These are phyloP conservation scores for Leishmania tarentolae DNA, from an alignment of 208 protist species.

Conservation along the genomic window DNA sequence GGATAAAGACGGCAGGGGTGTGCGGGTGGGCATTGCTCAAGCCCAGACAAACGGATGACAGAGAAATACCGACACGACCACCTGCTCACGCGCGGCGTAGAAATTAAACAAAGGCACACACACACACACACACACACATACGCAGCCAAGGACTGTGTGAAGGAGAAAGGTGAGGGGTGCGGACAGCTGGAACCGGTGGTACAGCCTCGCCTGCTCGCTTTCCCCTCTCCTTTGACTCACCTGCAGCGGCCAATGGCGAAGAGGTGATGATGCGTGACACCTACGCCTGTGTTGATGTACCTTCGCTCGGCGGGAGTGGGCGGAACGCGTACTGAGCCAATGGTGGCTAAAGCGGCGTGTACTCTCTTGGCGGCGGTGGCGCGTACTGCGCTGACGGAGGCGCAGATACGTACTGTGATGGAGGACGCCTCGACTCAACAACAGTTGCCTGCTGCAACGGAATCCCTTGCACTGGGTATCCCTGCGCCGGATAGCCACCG, in stretches of 20 bases:
- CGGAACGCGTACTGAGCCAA: constrained; percentile 26
- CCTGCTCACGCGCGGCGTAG: not conserved
- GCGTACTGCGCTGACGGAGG: constrained; percentile 8
- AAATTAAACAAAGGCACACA: not conserved
- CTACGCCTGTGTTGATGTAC: not conserved
- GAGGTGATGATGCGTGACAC: not conserved
- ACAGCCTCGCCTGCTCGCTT: not conserved
- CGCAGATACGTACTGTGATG: constrained; percentile 1
- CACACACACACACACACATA: not conserved
- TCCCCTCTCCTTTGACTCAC: not conserved
- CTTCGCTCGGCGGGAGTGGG: not conserved
- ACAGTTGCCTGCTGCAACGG: not conserved
- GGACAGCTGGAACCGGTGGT: not conserved
- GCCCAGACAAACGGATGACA: too few species aligned
- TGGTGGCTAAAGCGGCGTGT: not conserved
- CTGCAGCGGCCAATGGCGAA: not conserved
- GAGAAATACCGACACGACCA: not conserved
- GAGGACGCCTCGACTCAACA: constrained; percentile 10
- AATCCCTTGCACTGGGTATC: not conserved
- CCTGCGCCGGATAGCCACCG: not conserved
- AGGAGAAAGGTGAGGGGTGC: not conserved
- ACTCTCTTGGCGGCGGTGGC: constrained; percentile 5
- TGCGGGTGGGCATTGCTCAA: too few species aligned
- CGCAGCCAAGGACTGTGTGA: not conserved
- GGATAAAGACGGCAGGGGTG: not conserved